Percentiles rank a stretch among this genome's conserved stretches.
Conservation (phyloP, 1,284 basidiomycete species). For the Fomitopsis schrenkii region DNA sequence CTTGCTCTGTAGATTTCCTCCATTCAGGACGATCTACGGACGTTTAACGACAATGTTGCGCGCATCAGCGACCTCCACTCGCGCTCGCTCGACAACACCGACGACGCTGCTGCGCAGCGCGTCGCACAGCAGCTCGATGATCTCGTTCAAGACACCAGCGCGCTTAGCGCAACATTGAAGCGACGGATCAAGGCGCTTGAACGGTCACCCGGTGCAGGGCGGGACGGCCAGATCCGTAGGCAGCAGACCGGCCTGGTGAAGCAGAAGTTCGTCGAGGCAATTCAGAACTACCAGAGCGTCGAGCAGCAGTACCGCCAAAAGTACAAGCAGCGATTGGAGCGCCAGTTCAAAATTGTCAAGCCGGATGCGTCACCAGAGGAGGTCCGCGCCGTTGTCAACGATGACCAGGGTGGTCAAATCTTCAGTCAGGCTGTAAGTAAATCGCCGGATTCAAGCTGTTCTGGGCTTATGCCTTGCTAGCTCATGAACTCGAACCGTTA, state of each 20-base stretch:
- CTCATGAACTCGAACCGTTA: conserved; percentile 89
- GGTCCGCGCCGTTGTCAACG: conserved; percentile 81
- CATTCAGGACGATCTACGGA: conserved; percentile 66
- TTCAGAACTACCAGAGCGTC: conserved; percentile 84
- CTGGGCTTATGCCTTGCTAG: conserved; percentile 34
- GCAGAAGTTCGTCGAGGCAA: conserved; percentile 82
- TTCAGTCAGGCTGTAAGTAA: conserved; percentile 90
- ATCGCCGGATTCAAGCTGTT: not conserved
- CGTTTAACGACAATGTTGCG: conserved; percentile 68
- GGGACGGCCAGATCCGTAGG: conserved; percentile 79
- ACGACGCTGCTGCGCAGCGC: conserved; percentile 62
- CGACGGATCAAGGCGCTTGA: conserved; percentile 78
- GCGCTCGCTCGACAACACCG: conserved; percentile 74
- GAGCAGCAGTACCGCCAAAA: conserved; percentile 92
- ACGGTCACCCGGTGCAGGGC: conserved; percentile 63
- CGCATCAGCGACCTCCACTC: conserved; percentile 72
- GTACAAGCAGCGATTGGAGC: conserved; percentile 92
- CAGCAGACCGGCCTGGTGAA: conserved; percentile 81
- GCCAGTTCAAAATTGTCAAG: conserved; percentile 97
- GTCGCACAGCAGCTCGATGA: conserved; percentile 66
- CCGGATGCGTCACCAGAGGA: conserved; percentile 94
- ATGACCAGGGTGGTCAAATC: conserved; percentile 83
- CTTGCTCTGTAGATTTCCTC: conserved; percentile 53
- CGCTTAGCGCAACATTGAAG: conserved; percentile 72
- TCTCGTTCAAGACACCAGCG: conserved; percentile 76